Evolutionary conservation across 192 early-diverging fungal species (phyloP), one percentile per base, ranked within the genome.

Genomic region (Spizellomyces sp.): DNA sequence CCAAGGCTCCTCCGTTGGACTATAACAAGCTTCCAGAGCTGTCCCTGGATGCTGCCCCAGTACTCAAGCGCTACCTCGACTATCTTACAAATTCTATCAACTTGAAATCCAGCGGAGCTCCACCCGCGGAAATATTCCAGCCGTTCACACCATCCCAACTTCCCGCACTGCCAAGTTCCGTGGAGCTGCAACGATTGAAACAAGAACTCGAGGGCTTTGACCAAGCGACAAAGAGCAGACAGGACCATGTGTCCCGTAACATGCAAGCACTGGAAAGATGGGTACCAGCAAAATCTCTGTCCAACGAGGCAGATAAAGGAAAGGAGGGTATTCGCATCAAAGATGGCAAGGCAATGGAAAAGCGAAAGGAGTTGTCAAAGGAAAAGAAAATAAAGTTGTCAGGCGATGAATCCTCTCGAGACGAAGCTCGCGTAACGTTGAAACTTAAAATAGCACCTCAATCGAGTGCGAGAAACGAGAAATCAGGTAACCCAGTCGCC

Each of bases 151-250:
- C 59, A 27, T 61, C 59, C 12, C 14, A 42, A n/a, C 41, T 48
- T 14, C 70, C 70, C 12, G 62, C 61, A 6, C 17, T 72, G 14
- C 70, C 70, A 17, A 72, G 70, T 62, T 63, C 22, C 17, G 48
- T 12, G 12, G 70, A 72, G 15, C 41, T 72, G 48, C 62, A 54
- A 36, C 48, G 41, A 10, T 45, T 72, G 36, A 60, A 64, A 17
- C 47, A 64, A 22, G 62, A 72, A 44, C 43, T 72, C 9, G 41
- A 8, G 43, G 17, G 12, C 5, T 17, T 64, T 14, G 17, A 63
- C 14, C 10, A 17, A 12, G 45, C 50, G 21, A 45, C 61, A 48
- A 42, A 8, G 14, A 15, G 21, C 19, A 19, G 70, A 14, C n/a
- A 55, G 44, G 45, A 43, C 6, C 46, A 22, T 8, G 6, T 72